Base-by-base conservation (phyloP, 352 stramenopile genomes). In the Globisporangium mamillatum region DNA sequence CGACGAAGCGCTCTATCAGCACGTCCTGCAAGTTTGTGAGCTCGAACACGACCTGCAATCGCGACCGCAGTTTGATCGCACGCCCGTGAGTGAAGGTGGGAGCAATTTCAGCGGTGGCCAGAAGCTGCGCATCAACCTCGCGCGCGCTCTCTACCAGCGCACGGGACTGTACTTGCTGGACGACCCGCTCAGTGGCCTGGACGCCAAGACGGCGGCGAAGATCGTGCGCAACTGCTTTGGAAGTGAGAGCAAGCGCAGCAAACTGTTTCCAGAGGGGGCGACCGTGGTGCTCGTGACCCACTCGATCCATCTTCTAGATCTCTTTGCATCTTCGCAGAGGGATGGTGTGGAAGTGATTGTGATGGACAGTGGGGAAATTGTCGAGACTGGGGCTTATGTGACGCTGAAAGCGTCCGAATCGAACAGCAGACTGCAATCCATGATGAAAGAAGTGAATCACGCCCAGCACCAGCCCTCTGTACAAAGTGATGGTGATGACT, bases 71-170 rank as follows among this genome's bases (percentile, higher is more conserved):
- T 80, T 77, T n/a, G 86, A 92, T 36, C 68, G 77, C 5, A 72
- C 82, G 9, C 52, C 70, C 4, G 77, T 95, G 29, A 81, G 80
- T 36, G 90, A 96, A 58, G 84, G 87, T 48, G 92, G 91, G 20
- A 83, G 64, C 60, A 96, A 94, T 53, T 90, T 98, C 32, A 97
- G 88, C 63, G 91, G 91, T 8, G 92, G 92, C 0, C 92, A 98
- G 65, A 80, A 79, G 7, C 69, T 90, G 24, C 76, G 91, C 64
- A 84, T 98, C 57, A 92, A 84, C n/a, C 77, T 98, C 1, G 92
- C 91, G 9, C 87, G 91, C 7, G 88, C 86, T 25, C 66, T 97
- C 22, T 97, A 96, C 44, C 79, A 91, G 52, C 72, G 71, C 64
- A 70, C 81, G 22, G 63, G 48, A 9, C 63, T 98, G 14, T 95